A percentile compares a stretch with the other conserved stretches of the same genome.
phyloP scores from a whole-genome alignment of 495 filamentous ascomycete species.

The Talaromyces thailandensis region DNA sequence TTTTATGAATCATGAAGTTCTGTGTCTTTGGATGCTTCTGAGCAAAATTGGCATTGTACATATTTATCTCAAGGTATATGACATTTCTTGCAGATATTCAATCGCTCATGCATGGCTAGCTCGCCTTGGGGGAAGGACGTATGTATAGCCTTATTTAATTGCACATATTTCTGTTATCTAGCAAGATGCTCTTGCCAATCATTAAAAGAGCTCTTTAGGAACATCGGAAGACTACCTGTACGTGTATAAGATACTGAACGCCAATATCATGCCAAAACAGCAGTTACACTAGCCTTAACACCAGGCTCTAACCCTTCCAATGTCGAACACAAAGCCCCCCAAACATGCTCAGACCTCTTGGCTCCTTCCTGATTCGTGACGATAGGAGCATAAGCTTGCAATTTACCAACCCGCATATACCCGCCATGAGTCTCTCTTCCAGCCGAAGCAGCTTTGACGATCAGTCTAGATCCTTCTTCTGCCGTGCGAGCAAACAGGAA shows the following conservation, averaged over 20 bases:
- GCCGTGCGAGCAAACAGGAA: not conserved
- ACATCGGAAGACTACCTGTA: not conserved
- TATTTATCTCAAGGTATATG: not conserved
- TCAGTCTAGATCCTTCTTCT: not conserved
- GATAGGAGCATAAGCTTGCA: not conserved
- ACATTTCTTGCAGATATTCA: not conserved
- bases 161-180: not conserved
- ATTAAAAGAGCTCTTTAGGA: not conserved
- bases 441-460: not conserved
- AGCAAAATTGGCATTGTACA: not conserved
- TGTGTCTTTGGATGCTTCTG: not conserved
- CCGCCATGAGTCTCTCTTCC: not conserved
- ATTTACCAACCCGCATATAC: not conserved
- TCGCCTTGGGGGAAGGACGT: not conserved
- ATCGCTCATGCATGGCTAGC: not conserved
- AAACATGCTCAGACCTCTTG: not conserved
- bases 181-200: not conserved
- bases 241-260: not conserved
- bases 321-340: not conserved
- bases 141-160: not conserved
- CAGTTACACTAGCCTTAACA: not conserved
- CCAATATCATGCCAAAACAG: not conserved
- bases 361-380: not conserved
- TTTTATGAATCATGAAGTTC: conserved; percentile 1
- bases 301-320: not conserved